Base-by-base conservation (phyloP, 2,329 filamentous ascomycete genomes). In the Beauveria australis region DNA sequence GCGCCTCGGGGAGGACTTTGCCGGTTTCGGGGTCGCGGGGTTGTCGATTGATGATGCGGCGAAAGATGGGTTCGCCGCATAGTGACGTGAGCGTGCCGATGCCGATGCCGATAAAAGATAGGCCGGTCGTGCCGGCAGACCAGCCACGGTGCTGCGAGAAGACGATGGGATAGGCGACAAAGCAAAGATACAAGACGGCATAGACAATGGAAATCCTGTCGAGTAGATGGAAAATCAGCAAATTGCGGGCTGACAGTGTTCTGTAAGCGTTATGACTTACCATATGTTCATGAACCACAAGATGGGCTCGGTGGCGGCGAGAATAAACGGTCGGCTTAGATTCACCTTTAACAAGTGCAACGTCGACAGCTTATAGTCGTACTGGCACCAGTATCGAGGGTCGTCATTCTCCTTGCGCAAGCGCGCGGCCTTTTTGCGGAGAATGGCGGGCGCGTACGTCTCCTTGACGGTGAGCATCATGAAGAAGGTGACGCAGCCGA, bases 121-220 rank as follows among this genome's bases (percentile, higher is more conserved):
- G 81, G 0, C 91, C 91, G 0, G 85, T 84, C n/a, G 87, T 71
- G 0, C 88, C 85, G 0, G 86, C 78, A 4, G 79, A 79, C 91
- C 90, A 95, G 64, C 89, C 89, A n/a, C 91, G 87, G 59, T 79
- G 69, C 33, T 86, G 76, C 41, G 79, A 78, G 73, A 92, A 93
- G 62, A 93, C 87, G 57, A 92, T 87, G 0, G 90, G 90, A 70
- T 92, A 92, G 22, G 89, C 89, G n/a, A 92, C 86, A 75, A 95
- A 94, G 72, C 89, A 92, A 33, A 94, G 83, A 68, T 92, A 92
- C 1, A 95, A 78, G 28, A 93, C 91, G 16, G 85, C 88, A 71
- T 94, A 94, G 41, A 93, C 83, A 40, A 93, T 77, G 0, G 88
- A 91, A 70, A 91, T 88, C 74, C 84, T 86, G 40, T 22, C 16